Conservation (phyloP, 148 eudicot genomes). For the Fagopyrum esculentum region DNA sequence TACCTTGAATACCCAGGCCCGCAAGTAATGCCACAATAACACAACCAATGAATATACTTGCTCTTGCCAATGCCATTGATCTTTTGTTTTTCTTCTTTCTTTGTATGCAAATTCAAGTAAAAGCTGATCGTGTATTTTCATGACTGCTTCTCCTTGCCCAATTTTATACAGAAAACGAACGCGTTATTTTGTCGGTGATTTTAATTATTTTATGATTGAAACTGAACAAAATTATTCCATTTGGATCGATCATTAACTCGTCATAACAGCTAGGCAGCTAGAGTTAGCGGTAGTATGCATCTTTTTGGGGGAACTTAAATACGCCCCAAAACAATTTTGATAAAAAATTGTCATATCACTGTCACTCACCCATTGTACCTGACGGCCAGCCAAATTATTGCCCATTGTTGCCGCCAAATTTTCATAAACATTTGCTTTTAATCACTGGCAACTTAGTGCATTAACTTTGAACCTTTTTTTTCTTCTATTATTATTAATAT, state of each 20-base stretch:
- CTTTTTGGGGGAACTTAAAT: no score
- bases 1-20: constrained; percentile 17
- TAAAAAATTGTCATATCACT: no score
- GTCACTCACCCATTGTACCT: no score
- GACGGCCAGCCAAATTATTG: no score
- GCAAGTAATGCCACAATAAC: not conserved
- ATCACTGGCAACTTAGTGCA: no score
- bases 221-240: not conserved
- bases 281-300: not conserved
- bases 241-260: not conserved
- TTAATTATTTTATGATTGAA: not conserved
- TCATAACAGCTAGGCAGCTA: constrained; percentile 3
- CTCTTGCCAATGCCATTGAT: not conserved
- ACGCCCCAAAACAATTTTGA: no score
- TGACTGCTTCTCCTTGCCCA: not conserved
- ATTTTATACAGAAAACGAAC: not conserved
- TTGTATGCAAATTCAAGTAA: not conserved
- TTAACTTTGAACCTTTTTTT: no score
- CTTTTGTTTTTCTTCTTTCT: not conserved
- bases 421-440: no score
- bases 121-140: not conserved
- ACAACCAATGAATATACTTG: not conserved
- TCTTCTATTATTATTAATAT: no score
- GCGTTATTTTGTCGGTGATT: constrained; percentile 10
- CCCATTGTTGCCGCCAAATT: no score